Evolutionary conservation across 306 rosid species (phyloP).

Genomic region (Comarum palustre): DNA sequence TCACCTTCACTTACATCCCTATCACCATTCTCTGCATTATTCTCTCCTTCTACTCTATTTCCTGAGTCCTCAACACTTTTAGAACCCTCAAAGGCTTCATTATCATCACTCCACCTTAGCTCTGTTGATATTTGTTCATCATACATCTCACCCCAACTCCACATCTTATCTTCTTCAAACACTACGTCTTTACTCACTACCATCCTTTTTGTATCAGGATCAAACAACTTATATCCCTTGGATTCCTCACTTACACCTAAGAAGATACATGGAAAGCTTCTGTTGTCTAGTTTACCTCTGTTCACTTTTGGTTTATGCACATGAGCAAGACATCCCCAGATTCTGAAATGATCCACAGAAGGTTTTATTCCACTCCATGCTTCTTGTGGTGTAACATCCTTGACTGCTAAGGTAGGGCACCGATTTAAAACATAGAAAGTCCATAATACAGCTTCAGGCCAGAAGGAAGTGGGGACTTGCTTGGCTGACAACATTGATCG

Average conservation of each 20-base stretch:
- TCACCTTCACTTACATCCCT: background rate
- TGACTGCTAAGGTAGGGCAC: background rate
- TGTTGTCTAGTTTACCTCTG: background rate
- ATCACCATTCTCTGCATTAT: too few relatives aligned
- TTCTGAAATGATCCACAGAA: background rate
- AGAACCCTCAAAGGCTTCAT: background rate
- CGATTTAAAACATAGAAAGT: background rate
- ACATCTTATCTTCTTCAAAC: background rate
- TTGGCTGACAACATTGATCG: background rate
- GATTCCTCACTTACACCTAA: too few relatives aligned
- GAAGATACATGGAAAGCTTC: too few relatives aligned
- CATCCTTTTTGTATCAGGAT: too few relatives aligned
- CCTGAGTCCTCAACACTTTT: background rate
- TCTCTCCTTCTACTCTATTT: background rate
- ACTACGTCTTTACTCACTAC: too few relatives aligned
- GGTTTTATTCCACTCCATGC: background rate
- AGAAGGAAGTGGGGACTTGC: background rate
- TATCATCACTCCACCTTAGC: background rate
- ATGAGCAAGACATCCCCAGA: background rate
- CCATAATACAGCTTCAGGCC: background rate
- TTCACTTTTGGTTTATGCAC: background rate
- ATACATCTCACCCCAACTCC: background rate
- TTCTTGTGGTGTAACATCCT: background rate
- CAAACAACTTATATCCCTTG: too few relatives aligned
- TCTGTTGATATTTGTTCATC: background rate